Evolutionary conservation across 768 basidiomycete genomes (phyloP).

Genomic region (Albatrellus ellisii): DNA sequence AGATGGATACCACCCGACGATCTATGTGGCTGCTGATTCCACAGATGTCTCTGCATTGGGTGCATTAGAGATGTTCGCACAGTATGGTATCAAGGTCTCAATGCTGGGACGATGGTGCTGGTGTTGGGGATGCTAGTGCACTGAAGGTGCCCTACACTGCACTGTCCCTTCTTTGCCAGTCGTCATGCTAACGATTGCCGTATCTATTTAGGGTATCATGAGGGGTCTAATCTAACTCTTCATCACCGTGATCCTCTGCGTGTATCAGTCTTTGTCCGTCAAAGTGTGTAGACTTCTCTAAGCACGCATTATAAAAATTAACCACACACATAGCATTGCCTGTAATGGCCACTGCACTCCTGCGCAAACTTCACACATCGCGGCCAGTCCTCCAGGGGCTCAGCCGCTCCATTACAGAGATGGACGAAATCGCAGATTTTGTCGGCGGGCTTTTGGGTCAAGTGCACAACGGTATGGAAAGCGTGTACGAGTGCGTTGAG

Average conservation of each 20-base stretch:
- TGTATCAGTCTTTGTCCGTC: conserved; percentile 8
- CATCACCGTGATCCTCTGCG: conserved; percentile 44
- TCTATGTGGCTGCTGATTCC: conserved; percentile 36
- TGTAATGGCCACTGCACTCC: conserved; percentile 43
- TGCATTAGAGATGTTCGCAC: conserved; percentile 25
- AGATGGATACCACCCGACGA: conserved; percentile 34
- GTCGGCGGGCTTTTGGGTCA: conserved; percentile 21
- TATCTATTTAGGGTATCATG: conserved; percentile 36
- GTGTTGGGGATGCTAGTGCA: conserved; percentile 45
- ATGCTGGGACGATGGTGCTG: conserved; percentile 32
- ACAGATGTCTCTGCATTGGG: conserved; percentile 22
- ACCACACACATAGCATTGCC: conserved; percentile 46
- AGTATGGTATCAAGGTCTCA: conserved; percentile 33
- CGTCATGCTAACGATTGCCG: not conserved
- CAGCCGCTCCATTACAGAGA: conserved; percentile 30
- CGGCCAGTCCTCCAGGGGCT: conserved; percentile 32
- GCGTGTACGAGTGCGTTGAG: conserved; percentile 31
- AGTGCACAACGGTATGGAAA: conserved; percentile 34
- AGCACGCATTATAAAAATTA: conserved; percentile 13
- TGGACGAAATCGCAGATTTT: conserved; percentile 49
- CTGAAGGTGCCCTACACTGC: conserved; percentile 56
- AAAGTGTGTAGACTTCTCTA: not conserved
- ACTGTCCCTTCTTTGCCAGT: conserved; percentile 4
- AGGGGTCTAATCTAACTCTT: conserved; percentile 41
- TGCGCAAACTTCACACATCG: conserved; percentile 33